Evolutionary conservation across 106 monocot species (phyloP).

Genomic region (Phalaenopsis equestris): DNA sequence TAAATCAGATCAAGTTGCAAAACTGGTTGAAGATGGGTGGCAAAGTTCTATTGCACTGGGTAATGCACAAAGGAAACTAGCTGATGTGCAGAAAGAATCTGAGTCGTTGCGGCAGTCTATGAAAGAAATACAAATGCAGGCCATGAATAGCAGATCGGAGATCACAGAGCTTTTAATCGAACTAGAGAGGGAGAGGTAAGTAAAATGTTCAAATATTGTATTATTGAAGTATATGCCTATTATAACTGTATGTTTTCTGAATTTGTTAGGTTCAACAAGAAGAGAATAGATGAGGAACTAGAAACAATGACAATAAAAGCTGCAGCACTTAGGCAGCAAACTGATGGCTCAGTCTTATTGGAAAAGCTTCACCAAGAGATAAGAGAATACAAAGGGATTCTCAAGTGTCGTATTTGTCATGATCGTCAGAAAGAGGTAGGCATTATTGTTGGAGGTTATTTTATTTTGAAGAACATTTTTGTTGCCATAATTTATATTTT

Average conservation of each 20-base stretch:
- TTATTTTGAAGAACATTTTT: neutral
- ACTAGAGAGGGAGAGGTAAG: slow-evolving; percentile 83
- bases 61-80: slow-evolving; percentile 44
- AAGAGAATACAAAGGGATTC: slow-evolving; percentile 54
- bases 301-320: slow-evolving; percentile 42
- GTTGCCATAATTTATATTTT: neutral
- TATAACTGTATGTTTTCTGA: neutral
- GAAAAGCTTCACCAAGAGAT: slow-evolving; percentile 53
- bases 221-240: slow-evolving; percentile 2
- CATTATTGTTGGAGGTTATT: neutral
- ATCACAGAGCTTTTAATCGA: slow-evolving; percentile 59
- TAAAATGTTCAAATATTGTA: neutral
- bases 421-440: slow-evolving; percentile 61
- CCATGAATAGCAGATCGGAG: slow-evolving; percentile 37
- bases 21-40: slow-evolving; percentile 49
- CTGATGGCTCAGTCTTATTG: slow-evolving; percentile 31
- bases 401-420: slow-evolving; percentile 50
- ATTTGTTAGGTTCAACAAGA: slow-evolving; percentile 41
- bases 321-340: slow-evolving; percentile 19
- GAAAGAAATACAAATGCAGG: slow-evolving; percentile 33
- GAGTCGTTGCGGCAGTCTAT: slow-evolving; percentile 34
- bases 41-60: slow-evolving; percentile 38
- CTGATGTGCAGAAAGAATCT: slow-evolving; percentile 49
- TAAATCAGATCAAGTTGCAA: slow-evolving; percentile 61
- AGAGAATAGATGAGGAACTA: slow-evolving; percentile 41